Percentiles rank a stretch among this genome's conserved stretches.
Conservation (phyloP, 73 alveolate species). For the Blepharisma japonicum region DNA sequence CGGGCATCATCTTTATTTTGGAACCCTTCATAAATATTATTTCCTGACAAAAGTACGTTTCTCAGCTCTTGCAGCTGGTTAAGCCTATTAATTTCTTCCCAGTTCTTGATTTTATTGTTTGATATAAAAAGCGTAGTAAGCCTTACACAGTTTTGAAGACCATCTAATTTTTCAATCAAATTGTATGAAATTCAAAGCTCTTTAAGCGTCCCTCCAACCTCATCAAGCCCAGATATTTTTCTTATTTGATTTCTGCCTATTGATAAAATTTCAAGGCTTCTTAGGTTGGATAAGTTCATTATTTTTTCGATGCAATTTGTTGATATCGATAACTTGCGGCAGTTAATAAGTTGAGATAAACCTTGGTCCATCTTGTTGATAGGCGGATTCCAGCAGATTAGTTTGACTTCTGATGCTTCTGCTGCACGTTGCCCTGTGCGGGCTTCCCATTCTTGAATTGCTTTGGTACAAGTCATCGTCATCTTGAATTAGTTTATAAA, state of each 20-base stretch:
- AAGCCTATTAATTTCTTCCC: slow-evolving; percentile 91
- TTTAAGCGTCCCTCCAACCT: slow-evolving; percentile 91
- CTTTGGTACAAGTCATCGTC: slow-evolving; percentile 87
- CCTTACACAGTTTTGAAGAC: slow-evolving; percentile 89
- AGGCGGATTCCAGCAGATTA: slow-evolving; percentile 83
- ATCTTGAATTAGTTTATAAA: neutral
- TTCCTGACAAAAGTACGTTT: slow-evolving; percentile 76
- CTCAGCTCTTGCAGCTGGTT: slow-evolving; percentile 79
- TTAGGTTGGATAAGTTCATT: slow-evolving; percentile 86
- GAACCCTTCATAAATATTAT: slow-evolving; percentile 83
- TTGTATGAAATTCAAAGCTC: slow-evolving; percentile 98
- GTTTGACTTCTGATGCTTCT: slow-evolving; percentile 82
- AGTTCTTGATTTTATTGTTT: slow-evolving; percentile 79
- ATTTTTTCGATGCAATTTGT: slow-evolving; percentile 91
- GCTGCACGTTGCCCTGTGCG: slow-evolving; percentile 71
- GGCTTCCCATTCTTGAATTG: slow-evolving; percentile 83
- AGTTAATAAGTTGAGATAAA: slow-evolving; percentile 61
- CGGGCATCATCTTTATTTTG: slow-evolving; percentile 71
- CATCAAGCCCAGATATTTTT: slow-evolving; percentile 96
- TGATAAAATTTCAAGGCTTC: slow-evolving; percentile 87
- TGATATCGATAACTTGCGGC: slow-evolving; percentile 82
- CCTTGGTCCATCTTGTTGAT: slow-evolving; percentile 94
- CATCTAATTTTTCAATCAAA: slow-evolving; percentile 94
- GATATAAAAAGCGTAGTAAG: slow-evolving; percentile 83
- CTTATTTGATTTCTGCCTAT: slow-evolving; percentile 95